Conservation (phyloP, 192 early-diverging fungal genomes). For the Pilobolus umbonatus region DNA sequence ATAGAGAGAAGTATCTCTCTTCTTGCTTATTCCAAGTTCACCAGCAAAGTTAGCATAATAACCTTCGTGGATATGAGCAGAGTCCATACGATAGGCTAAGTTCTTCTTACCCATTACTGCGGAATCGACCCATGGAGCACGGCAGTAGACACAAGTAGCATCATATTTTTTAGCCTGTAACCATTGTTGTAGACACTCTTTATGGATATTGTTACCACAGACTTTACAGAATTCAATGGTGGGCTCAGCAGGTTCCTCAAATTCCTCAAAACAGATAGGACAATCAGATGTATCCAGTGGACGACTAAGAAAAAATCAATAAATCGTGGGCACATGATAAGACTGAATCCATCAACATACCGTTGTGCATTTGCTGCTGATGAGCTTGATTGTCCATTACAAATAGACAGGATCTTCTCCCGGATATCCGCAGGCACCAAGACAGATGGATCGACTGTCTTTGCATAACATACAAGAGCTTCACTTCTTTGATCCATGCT, state of each 20-base stretch:
- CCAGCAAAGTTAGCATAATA: conserved; percentile 14
- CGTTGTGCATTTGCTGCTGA: background rate
- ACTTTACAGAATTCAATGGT: conserved; percentile 12
- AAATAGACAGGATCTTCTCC: background rate
- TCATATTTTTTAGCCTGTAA: background rate
- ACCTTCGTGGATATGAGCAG: background rate
- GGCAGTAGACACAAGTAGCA: conserved; percentile 26
- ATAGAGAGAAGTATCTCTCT: background rate
- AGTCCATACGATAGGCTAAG: background rate
- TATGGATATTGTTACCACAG: conserved; percentile 26
- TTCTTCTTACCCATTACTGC: background rate
- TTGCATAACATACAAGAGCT: background rate
- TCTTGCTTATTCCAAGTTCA: conserved; percentile 1
- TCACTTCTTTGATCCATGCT: background rate
- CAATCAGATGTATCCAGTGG: conserved; percentile 27
- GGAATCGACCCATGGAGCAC: conserved; percentile 2
- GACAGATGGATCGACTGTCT: background rate
- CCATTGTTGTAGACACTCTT: background rate
- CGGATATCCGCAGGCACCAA: background rate
- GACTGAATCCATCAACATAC: background rate
- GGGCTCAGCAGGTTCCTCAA: conserved; percentile 4
- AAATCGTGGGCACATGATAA: background rate
- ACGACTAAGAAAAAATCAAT: conserved; percentile 1
- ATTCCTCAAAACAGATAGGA: conserved; percentile 28
- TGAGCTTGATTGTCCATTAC: background rate